Conservation (phyloP, 1,139 yeast genomes). For the Yamadazyma dendronema region DNA sequence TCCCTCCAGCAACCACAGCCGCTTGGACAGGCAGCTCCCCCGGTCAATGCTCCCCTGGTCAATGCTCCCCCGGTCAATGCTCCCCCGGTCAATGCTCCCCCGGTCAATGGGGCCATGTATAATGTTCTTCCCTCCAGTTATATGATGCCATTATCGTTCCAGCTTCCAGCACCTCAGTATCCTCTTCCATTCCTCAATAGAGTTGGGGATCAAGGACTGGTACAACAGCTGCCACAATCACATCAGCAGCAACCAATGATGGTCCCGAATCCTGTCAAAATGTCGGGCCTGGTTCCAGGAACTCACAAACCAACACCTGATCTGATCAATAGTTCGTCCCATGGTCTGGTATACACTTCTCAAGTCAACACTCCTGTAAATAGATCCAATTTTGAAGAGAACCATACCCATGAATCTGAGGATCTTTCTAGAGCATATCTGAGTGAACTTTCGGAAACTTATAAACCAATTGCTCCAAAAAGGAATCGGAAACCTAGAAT, state of each 20-base stretch:
- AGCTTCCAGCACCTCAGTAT: slow-evolving; percentile 2
- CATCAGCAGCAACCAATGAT: neutral
- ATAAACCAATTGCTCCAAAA: slow-evolving; percentile 38
- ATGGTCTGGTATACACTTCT: neutral
- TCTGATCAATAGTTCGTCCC: neutral
- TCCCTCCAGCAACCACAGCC: neutral
- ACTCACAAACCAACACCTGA: neutral
- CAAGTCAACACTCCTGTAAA: neutral
- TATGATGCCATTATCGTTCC: slow-evolving; percentile 4
- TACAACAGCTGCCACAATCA: neutral
- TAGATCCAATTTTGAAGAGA: neutral
- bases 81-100: neutral
- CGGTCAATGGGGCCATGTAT: slow-evolving; percentile 1
- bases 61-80: neutral
- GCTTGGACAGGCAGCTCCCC: neutral
- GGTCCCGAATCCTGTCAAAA: neutral
- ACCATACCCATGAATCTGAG: neutral
- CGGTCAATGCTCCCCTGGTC: neutral
- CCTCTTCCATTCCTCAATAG: neutral
- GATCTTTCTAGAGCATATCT: slow-evolving; percentile 2
- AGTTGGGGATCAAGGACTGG: neutral
- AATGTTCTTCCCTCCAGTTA: neutral
- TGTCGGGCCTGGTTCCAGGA: neutral
- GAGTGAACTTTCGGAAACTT: slow-evolving; percentile 16
- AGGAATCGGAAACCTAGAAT: slow-evolving; percentile 37